Evolutionary conservation across 192 early-diverging fungal genomes (phyloP).

Genomic region (Mortierella claussenii): DNA sequence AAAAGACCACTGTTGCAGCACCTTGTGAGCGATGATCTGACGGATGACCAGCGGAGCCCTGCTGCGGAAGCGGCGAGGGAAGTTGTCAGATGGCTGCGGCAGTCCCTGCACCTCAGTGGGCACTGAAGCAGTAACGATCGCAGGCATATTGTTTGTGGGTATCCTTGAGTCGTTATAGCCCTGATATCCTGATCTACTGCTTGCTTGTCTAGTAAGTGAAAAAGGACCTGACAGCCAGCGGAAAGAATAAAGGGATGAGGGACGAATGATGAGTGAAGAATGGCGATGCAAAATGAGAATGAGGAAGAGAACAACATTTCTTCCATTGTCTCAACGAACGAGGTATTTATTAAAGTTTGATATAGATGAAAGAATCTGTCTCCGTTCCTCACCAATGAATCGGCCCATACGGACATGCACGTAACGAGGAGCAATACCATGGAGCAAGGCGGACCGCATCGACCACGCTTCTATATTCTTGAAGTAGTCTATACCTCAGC

Average conservation of each 20-base stretch:
- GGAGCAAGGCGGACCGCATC: no score
- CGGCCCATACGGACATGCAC: neutral
- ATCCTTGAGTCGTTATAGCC: neutral
- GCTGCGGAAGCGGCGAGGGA: conserved; percentile 40
- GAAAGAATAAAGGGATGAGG: neutral
- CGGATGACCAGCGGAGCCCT: conserved; percentile 36
- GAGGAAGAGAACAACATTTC: neutral
- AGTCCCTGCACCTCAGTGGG: conserved; percentile 14
- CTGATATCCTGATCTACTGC: no score
- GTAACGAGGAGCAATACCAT: no score
- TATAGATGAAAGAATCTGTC: neutral
- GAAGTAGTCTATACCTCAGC: no score
- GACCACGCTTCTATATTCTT: no score
- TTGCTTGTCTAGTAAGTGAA: neutral
- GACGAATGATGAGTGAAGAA: neutral
- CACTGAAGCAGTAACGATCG: neutral
- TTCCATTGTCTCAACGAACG: no score
- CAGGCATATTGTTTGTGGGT: conserved; percentile 4
- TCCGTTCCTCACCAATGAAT: conserved; percentile 7
- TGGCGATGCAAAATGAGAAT: neutral
- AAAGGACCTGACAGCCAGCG: neutral
- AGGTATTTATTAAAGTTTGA: conserved; percentile 1
- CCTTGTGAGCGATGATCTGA: conserved; percentile 16
- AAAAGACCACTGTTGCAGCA: conserved; percentile 26
- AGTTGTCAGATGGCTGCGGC: conserved; percentile 16